Evolutionary conservation across 352 stramenopile species (phyloP).

Genomic region (Globisporangium nunn): DNA sequence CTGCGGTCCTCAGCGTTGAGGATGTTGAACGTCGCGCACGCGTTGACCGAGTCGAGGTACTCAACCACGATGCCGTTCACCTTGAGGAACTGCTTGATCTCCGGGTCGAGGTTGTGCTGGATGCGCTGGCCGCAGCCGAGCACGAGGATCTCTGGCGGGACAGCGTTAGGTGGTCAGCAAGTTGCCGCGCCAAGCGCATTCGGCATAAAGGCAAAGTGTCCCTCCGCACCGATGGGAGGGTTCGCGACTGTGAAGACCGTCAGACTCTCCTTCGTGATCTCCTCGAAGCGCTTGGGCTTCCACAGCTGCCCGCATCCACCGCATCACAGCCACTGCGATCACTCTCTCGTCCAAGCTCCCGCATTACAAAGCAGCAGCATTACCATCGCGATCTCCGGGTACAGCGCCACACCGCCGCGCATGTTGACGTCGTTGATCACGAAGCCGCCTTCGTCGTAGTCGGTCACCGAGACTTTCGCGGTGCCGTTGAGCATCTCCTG

Average conservation of each 20-base stretch:
- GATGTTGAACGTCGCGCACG: constrained; percentile 88
- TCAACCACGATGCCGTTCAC: constrained; percentile 81
- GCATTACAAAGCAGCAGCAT: neutral
- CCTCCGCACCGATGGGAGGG: constrained; percentile 47
- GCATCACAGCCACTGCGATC: too few species aligned
- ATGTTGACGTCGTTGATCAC: constrained; percentile 84
- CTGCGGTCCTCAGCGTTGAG: constrained; percentile 86
- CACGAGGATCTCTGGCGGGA: constrained; percentile 59
- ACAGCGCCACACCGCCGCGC: constrained; percentile 62
- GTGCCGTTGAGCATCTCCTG: constrained; percentile 84
- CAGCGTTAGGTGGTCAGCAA: too few species aligned
- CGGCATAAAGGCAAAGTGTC: too few species aligned
- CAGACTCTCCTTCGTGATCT: constrained; percentile 77
- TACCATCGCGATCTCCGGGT: constrained; percentile 75
- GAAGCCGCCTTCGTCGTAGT: constrained; percentile 84
- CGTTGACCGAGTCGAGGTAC: constrained; percentile 79
- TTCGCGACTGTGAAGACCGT: constrained; percentile 71
- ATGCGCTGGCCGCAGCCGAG: constrained; percentile 68
- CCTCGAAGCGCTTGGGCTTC: constrained; percentile 67
- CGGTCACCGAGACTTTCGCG: constrained; percentile 67
- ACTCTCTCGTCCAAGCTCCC: neutral
- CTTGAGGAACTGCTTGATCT: constrained; percentile 73
- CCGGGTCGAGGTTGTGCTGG: constrained; percentile 42
- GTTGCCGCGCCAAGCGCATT: too few species aligned
- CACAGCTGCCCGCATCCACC: constrained; percentile 36